phyloP scores from a whole-genome alignment of 208 protist species.

The Acanthamoeba polyphaga region DNA sequence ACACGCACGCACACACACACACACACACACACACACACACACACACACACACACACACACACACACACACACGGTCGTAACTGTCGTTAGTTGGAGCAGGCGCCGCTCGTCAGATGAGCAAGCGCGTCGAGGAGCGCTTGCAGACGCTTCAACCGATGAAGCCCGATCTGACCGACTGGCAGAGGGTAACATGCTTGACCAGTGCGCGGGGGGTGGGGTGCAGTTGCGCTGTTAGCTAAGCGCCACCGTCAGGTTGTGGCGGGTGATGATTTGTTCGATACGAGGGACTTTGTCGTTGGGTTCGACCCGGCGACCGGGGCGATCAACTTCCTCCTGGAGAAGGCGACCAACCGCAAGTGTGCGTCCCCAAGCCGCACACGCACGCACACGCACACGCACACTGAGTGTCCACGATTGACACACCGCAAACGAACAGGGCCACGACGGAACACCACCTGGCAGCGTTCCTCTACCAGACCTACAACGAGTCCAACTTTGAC shows the following conservation, averaged over 20 bases:
- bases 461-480: background rate
- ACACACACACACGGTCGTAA: too few species aligned
- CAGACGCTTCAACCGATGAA: background rate
- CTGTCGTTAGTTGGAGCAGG: background rate
- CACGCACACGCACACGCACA: too few species aligned
- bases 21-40: too few species aligned
- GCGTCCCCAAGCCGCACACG: background rate
- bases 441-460: background rate
- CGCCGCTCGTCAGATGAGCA: background rate
- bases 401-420: background rate
- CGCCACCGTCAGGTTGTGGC: background rate
- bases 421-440: background rate
- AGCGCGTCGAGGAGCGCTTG: background rate
- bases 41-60: too few species aligned
- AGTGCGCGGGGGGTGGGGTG: too few species aligned
- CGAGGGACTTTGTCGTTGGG: background rate
- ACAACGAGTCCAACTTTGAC: conserved; percentile 39
- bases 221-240: background rate
- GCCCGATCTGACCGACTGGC: background rate
- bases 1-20: too few species aligned
- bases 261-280: background rate
- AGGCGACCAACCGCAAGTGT: background rate
- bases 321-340: background rate
- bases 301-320: background rate
- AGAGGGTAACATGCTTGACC: background rate